Conservation (phyloP, 345 rosid genomes). For the Nasturtium officinale region DNA sequence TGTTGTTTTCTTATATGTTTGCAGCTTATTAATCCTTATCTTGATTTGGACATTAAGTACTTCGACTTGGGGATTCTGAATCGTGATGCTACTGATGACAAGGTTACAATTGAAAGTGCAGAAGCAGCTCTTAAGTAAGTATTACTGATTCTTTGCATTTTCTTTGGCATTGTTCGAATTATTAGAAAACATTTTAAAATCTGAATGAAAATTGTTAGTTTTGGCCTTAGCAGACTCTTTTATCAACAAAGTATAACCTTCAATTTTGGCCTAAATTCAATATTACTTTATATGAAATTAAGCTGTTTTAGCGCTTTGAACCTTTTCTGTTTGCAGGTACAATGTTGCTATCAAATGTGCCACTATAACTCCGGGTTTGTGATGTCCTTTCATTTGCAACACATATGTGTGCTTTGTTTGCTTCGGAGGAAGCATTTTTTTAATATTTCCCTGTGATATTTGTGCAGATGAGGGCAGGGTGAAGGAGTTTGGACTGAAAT, state of each 20-base stretch:
- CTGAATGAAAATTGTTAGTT: background rate
- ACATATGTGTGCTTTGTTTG: slow-evolving; percentile 1
- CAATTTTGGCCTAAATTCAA: background rate
- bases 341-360: slow-evolving; percentile 98
- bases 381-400: slow-evolving; percentile 8
- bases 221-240: background rate
- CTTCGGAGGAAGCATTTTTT: background rate
- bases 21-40: slow-evolving; percentile 83
- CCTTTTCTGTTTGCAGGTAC: slow-evolving; percentile 58
- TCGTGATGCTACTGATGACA: slow-evolving; percentile 89
- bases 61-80: slow-evolving; percentile 87
- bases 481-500: slow-evolving; percentile 84
- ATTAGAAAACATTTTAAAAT: background rate
- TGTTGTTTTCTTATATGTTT: slow-evolving; percentile 35
- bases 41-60: slow-evolving; percentile 88
- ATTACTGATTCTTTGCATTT: slow-evolving; percentile 5
- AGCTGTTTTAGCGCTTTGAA: background rate
- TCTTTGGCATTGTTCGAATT: background rate
- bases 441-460: background rate
- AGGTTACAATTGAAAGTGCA: slow-evolving; percentile 83
- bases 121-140: slow-evolving; percentile 84
- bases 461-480: slow-evolving; percentile 92
- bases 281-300: slow-evolving; percentile 2
- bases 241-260: background rate
- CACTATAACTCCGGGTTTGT: slow-evolving; percentile 92